Evolutionary conservation across 805 yeast species (phyloP).

Genomic region (Schizosaccharomyces pombe): ASM294v3 CU329670.1:3932501-3933000

Average conservation of each 20-base stretch:
- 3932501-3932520: slow-evolving; percentile 87
- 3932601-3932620: slow-evolving; percentile 59
- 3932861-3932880: slow-evolving; percentile 6
- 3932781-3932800: slow-evolving; percentile 43
- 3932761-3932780: slow-evolving; percentile 83
- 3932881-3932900: background rate
- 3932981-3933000: slow-evolving; percentile 46
- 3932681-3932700: slow-evolving; percentile 54
- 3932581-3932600: slow-evolving; percentile 45
- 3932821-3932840: slow-evolving; percentile 23
- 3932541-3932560: slow-evolving; percentile 53
- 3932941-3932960: slow-evolving; percentile 49
- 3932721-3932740: slow-evolving; percentile 46
- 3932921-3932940: slow-evolving; percentile 66
- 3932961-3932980: slow-evolving; percentile 28
- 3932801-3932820: slow-evolving; percentile 49
- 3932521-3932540: slow-evolving; percentile 72
- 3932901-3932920: slow-evolving; percentile 23
- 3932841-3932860: slow-evolving; percentile 8
- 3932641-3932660: slow-evolving; percentile 72
- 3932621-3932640: slow-evolving; percentile 88
- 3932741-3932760: slow-evolving; percentile 79
- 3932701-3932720: slow-evolving; percentile 37
- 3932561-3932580: slow-evolving; percentile 68
- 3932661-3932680: slow-evolving; percentile 62